phyloP scores from a whole-genome alignment of 164 flowering plant species.

The Santalum album region DNA sequence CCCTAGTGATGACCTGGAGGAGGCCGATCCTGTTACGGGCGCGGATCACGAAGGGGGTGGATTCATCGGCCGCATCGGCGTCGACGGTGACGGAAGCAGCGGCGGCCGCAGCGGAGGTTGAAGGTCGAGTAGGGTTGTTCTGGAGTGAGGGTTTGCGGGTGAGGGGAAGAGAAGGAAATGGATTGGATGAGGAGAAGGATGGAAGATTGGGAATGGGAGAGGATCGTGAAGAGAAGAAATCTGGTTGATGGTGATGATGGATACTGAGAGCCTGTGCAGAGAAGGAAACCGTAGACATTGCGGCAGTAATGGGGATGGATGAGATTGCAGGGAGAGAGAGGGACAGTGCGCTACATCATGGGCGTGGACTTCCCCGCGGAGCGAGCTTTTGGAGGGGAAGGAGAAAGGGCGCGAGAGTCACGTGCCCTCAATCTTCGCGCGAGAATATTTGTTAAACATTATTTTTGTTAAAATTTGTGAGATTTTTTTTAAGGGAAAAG shows the following conservation, averaged over 20 bases:
- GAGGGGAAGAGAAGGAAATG: background rate
- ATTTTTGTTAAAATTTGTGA: no score
- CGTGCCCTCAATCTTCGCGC: no score
- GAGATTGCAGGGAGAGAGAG: background rate
- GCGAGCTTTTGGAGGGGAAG: background rate
- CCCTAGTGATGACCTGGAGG: slow-evolving; percentile 41
- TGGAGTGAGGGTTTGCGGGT: background rate
- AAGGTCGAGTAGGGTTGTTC: background rate
- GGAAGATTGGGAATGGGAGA: background rate
- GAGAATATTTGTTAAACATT: no score
- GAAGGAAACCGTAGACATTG: background rate
- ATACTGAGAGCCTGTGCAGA: background rate
- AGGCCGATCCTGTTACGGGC: slow-evolving; percentile 42
- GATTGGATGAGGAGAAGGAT: background rate
- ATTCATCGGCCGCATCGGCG: slow-evolving; percentile 13
- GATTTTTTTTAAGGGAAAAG: no score
- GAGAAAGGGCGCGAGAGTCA: background rate
- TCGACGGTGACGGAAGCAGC: slow-evolving; percentile 14
- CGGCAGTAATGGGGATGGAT: background rate
- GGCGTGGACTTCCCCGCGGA: background rate
- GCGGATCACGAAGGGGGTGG: slow-evolving; percentile 33
- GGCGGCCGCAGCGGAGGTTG: background rate
- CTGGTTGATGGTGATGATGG: background rate
- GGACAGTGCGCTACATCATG: background rate
- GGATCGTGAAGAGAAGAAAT: background rate